These are phyloP conservation scores for Penicillium alfredii DNA, from an alignment of 495 filamentous ascomycete genomes.

Conservation along the genomic window DNA sequence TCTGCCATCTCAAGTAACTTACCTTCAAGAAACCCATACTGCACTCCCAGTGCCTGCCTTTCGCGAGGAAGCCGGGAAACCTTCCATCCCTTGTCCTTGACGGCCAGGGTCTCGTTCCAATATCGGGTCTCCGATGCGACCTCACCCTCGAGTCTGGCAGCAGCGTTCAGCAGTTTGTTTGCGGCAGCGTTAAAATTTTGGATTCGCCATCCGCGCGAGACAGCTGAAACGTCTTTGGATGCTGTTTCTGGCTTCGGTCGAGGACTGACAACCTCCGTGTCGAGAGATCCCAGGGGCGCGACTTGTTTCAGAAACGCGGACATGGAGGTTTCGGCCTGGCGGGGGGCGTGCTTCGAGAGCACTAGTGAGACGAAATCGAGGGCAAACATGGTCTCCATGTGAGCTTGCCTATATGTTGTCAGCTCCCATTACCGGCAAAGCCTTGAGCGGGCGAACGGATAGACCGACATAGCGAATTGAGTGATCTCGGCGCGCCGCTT, in stretches of 20 bases:
- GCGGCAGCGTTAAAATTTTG: conserved; percentile 69
- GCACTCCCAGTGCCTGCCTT: conserved; percentile 69
- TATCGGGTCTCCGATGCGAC: conserved; percentile 74
- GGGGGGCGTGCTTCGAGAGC: conserved; percentile 67
- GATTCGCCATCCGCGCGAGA: conserved; percentile 74
- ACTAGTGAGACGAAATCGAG: conserved; percentile 84
- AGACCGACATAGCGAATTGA: conserved; percentile 38
- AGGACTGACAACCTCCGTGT: conserved; percentile 60
- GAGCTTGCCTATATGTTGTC: conserved; percentile 47
- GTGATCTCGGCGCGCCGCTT: conserved; percentile 40
- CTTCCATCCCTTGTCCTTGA: conserved; percentile 81
- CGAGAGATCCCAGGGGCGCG: conserved; percentile 69
- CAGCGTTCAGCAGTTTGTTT: conserved; percentile 66
- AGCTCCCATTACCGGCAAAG: conserved; percentile 1
- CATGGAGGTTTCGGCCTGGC: conserved; percentile 61
- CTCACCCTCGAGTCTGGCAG: conserved; percentile 66
- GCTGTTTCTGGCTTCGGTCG: conserved; percentile 47
- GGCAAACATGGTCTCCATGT: conserved; percentile 58
- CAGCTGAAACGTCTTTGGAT: conserved; percentile 46
- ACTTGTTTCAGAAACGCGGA: conserved; percentile 59
- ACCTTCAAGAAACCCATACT: conserved; percentile 83
- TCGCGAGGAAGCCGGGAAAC: conserved; percentile 68
- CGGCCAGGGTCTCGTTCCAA: conserved; percentile 76
- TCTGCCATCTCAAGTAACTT: conserved; percentile 2
- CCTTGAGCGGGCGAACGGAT: neutral